Evolutionary conservation across 257 asterid species (phyloP).

Genomic region (Fraxinus anomala): DNA sequence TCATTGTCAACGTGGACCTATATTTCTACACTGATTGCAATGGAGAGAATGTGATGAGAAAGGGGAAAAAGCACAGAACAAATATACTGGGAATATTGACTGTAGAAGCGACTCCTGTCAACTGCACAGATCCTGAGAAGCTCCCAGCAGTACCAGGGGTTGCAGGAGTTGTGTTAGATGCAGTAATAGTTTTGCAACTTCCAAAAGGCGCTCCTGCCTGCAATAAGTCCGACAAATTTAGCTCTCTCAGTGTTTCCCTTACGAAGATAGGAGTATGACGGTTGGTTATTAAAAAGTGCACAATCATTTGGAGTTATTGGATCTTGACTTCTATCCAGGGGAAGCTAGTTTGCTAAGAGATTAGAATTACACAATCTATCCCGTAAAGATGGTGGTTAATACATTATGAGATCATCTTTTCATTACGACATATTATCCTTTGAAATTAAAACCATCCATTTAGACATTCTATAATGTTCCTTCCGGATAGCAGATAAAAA

Average conservation of each 20-base stretch:
- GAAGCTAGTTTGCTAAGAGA: not conserved
- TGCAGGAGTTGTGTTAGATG: conserved; percentile 51
- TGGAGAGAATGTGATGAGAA: conserved; percentile 33
- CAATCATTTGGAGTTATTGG: not conserved
- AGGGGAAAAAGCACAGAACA: conserved; percentile 28
- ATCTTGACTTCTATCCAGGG: not conserved
- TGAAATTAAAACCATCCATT: not conserved
- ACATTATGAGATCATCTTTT: not conserved
- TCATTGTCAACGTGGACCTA: conserved; percentile 22
- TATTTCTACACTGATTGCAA: conserved; percentile 32
- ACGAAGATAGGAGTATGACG: not conserved
- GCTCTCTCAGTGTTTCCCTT: not conserved
- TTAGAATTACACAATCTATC: not conserved
- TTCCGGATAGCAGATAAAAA: not conserved
- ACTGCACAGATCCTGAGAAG: conserved; percentile 92
- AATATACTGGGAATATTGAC: conserved; percentile 33
- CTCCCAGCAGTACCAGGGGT: conserved; percentile 58
- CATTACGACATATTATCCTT: not conserved
- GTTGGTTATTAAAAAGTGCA: not conserved
- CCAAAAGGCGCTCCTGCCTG: conserved; percentile 89
- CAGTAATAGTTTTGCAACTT: conserved; percentile 62
- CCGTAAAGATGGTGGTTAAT: conserved; percentile 8
- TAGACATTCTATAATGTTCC: not conserved
- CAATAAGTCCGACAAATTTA: conserved; percentile 22
- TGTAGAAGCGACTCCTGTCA: conserved; percentile 67